phyloP scores from a whole-genome alignment of 2,329 filamentous ascomycete species.

The Didymosphaeria variabile region DNA sequence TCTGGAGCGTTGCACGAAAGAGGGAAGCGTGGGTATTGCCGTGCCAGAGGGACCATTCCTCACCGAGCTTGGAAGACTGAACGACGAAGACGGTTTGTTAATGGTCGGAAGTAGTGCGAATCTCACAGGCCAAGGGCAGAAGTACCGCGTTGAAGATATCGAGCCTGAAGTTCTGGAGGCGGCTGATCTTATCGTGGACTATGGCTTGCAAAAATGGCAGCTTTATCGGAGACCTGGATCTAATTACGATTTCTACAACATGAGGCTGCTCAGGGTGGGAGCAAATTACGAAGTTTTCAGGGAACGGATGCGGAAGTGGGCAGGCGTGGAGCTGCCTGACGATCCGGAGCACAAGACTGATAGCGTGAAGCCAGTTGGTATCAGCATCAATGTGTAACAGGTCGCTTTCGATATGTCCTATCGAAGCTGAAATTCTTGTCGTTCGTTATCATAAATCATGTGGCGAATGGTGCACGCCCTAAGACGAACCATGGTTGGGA shows the following conservation, averaged over 20 bases:
- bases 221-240: slow-evolving; percentile 36
- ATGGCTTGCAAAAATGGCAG: slow-evolving; percentile 38
- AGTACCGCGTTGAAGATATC: slow-evolving; percentile 40
- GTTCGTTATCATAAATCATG: no score
- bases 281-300: slow-evolving; percentile 38
- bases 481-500: no score
- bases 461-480: no score
- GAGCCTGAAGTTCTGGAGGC: slow-evolving; percentile 30
- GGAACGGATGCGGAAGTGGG: slow-evolving; percentile 8
- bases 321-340: background rate
- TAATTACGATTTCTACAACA: slow-evolving; percentile 39
- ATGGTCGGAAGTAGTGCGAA: slow-evolving; percentile 46
- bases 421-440: no score
- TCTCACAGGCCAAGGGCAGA: slow-evolving; percentile 40
- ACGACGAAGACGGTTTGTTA: slow-evolving; percentile 19
- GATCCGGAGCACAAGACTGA: slow-evolving; percentile 5
- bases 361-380: slow-evolving; percentile 1
- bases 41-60: no score
- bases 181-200: slow-evolving; percentile 45
- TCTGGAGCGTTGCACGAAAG: no score
- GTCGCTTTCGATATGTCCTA: no score
- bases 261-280: slow-evolving; percentile 37
- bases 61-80: no score
- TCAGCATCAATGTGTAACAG: background rate
- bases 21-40: no score